Evolutionary conservation across 169 alveolate species (phyloP).

Genomic region (Plasmodium ovale): DNA sequence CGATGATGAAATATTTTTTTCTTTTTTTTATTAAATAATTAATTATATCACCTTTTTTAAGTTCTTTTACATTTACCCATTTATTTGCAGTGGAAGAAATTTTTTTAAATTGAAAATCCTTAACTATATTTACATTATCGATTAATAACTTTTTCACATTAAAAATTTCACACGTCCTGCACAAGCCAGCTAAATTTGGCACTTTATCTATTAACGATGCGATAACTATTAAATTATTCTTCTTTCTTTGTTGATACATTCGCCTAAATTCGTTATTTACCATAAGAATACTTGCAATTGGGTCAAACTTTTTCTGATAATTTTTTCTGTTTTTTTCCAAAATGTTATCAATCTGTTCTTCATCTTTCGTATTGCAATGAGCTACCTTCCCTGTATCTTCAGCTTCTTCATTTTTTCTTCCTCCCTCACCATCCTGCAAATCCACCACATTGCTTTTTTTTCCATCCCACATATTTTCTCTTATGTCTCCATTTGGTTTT

Average conservation of each 20-base stretch:
- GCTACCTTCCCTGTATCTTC: neutral
- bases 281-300: conserved; percentile 5
- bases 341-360: neutral
- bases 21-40: conserved; percentile 80
- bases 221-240: conserved; percentile 88
- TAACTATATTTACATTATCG: conserved; percentile 78
- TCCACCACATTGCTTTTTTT: neutral
- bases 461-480: neutral
- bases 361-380: no score
- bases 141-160: conserved; percentile 82
- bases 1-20: conserved; percentile 89
- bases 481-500: neutral
- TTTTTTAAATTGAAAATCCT: conserved; percentile 85
- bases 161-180: conserved; percentile 93
- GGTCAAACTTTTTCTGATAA: conserved; percentile 80
- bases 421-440: neutral
- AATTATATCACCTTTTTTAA: conserved; percentile 79
- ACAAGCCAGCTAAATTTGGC: conserved; percentile 94
- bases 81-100: conserved; percentile 93
- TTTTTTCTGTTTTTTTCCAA: conserved; percentile 24
- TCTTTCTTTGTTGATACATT: conserved; percentile 71
- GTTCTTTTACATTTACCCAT: conserved; percentile 91
- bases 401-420: neutral
- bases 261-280: conserved; percentile 29
- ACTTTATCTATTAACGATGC: conserved; percentile 92